Percentiles rank a stretch among this genome's conserved stretches.
Conservation (phyloP, 306 rosid genomes). For the Fragaria ananassa region DNA sequence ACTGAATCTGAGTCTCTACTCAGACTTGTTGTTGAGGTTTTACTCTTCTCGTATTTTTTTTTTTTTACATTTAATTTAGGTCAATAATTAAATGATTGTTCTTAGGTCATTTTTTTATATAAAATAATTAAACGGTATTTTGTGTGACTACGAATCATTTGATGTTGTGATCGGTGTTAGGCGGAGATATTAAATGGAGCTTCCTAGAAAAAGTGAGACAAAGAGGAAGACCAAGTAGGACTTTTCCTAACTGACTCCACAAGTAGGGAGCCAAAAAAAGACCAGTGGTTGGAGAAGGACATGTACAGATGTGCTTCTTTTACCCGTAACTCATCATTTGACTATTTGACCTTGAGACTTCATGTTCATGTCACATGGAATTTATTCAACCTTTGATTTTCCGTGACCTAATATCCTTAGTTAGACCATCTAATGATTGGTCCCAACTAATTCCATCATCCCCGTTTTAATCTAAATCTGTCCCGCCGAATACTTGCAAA, state of each 20-base stretch:
- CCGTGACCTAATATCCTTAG: background rate
- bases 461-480: background rate
- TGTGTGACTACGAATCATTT: too few relatives aligned
- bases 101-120: too few relatives aligned
- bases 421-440: slow-evolving; percentile 5
- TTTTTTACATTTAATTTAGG: too few relatives aligned
- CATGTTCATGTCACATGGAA: background rate
- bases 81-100: too few relatives aligned
- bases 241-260: background rate
- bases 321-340: slow-evolving; percentile 24
- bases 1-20: too few relatives aligned
- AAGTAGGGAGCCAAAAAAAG: background rate
- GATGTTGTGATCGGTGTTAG: too few relatives aligned
- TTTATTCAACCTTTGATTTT: background rate
- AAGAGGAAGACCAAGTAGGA: slow-evolving; percentile 6
- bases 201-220: background rate
- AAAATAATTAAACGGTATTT: too few relatives aligned
- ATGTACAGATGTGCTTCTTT: background rate
- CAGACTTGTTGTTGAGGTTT: too few relatives aligned
- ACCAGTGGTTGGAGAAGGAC: background rate
- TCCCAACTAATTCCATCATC: background rate
- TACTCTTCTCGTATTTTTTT: too few relatives aligned
- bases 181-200: too few relatives aligned
- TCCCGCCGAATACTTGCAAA: background rate
- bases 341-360: slow-evolving; percentile 5